Base-by-base conservation (phyloP, 345 rosid species). In the Salix viminalis region DNA sequence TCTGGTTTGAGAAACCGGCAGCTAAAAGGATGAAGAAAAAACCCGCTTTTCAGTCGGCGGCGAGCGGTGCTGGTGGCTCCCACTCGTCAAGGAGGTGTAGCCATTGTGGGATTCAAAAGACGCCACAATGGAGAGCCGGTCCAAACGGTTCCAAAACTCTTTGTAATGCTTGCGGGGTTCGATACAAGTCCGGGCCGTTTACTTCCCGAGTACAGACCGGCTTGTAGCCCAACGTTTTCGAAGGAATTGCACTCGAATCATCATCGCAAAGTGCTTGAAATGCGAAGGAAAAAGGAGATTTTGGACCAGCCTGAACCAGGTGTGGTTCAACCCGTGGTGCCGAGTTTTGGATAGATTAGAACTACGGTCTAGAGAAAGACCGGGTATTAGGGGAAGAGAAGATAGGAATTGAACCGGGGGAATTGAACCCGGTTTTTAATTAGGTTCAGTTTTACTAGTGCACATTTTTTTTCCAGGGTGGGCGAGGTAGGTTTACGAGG, bases 101-200 rank as follows among this genome's bases (percentile, higher is more conserved):
- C 77, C 99, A 95, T 82, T 95, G 97, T 72, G 96, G 97, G n/a
- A 95, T 93, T 12, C 90, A 86, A 48, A 92, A 90, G 86, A 95
- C 97, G 14, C 97, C 97, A 65, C 99, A 95, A 74, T 95, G 99
- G 99, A 80, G 99, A 75, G 83, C 94, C 76, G 99, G 99, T 50
- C 99, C 99, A 23, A 77, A 84, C 28, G 99, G 99, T 39, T 87
- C 92, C 48, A 95, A 95, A 85, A 92, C 97, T 23, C 80, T 95
- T 21, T 95, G 99, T 76, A 95, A 95, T 80, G 98, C 98, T 0
- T 95, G 98, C 26, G 98, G 99, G 9, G 98, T 95, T 64, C 81
- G 98, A 82, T 93, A 79, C 80, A 95, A 95, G 79, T 95, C 98
- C 24, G 99, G 99, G 99, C 30, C 87, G 99, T 76, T 85, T 95